These are phyloP conservation scores for Vaccinium darrowii DNA, from an alignment of 148 eudicot species.

Conservation along the genomic window DNA sequence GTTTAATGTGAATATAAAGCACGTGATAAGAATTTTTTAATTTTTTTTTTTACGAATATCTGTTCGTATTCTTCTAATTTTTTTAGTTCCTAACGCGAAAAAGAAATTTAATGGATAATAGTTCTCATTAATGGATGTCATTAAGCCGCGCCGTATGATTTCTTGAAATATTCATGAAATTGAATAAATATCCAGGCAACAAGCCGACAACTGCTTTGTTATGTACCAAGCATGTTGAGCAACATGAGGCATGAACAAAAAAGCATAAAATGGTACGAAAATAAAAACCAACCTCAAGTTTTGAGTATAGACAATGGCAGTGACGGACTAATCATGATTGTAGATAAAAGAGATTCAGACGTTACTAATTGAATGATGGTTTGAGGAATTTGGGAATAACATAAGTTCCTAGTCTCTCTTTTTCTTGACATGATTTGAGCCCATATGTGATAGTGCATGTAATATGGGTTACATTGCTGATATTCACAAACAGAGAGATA, in stretches of 20 bases:
- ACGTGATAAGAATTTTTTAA: background rate
- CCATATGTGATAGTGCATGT: background rate
- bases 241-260: too few species aligned
- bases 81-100: background rate
- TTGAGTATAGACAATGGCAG: too few species aligned
- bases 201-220: too few species aligned
- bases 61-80: background rate
- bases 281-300: too few species aligned
- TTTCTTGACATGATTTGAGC: slow-evolving; percentile 10
- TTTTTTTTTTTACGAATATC: background rate
- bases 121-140: too few species aligned
- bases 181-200: too few species aligned
- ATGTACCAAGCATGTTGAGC: too few species aligned
- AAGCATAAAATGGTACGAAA: too few species aligned
- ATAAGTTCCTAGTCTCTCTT: background rate
- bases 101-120: background rate
- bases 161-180: too few species aligned
- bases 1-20: background rate
- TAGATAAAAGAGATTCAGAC: background rate
- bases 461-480: background rate
- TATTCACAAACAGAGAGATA: background rate
- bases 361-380: background rate
- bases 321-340: background rate
- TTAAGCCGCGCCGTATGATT: too few species aligned
- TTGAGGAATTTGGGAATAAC: background rate